Conservation (phyloP, 2,329 filamentous ascomycete genomes). For the Cladosporium sp. region DNA sequence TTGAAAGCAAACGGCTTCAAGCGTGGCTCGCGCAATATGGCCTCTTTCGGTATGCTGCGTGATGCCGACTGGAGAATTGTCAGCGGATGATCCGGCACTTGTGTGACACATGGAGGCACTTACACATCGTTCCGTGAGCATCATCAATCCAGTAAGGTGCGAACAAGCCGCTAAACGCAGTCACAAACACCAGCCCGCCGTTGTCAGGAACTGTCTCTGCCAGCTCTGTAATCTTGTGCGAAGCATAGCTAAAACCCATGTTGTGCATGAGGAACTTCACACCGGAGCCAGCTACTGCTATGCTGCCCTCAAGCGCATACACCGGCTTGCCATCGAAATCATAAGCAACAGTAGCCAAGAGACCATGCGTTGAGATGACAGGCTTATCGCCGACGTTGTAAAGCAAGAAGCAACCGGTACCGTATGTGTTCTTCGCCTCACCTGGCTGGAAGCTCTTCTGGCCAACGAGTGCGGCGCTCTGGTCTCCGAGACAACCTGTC, state of each 20-base stretch:
- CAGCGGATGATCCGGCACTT: background rate
- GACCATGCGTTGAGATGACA: slow-evolving; percentile 74
- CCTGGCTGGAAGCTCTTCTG: slow-evolving; percentile 65
- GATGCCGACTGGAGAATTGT: slow-evolving; percentile 25
- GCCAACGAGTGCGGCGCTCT: slow-evolving; percentile 81
- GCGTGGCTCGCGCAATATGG: slow-evolving; percentile 80
- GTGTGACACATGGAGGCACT: slow-evolving; percentile 30
- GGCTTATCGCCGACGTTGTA: slow-evolving; percentile 84
- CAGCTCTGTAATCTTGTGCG: slow-evolving; percentile 58
- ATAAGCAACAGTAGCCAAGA: slow-evolving; percentile 82
- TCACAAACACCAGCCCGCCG: slow-evolving; percentile 79
- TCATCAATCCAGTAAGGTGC: slow-evolving; percentile 95
- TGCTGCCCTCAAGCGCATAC: slow-evolving; percentile 74
- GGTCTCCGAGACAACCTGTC: slow-evolving; percentile 79
- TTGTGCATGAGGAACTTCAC: slow-evolving; percentile 41
- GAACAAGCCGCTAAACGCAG: slow-evolving; percentile 84
- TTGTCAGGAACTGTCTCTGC: slow-evolving; percentile 64
- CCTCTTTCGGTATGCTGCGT: slow-evolving; percentile 69
- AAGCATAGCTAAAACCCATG: slow-evolving; percentile 57
- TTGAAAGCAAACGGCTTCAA: slow-evolving; percentile 89
- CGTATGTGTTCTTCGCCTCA: slow-evolving; percentile 85
- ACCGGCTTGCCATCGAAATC: slow-evolving; percentile 66
- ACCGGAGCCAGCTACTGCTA: slow-evolving; percentile 71
- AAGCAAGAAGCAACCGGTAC: slow-evolving; percentile 81
- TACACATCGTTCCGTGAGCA: slow-evolving; percentile 76